A percentile compares a stretch with the other conserved stretches of the same genome.
These are phyloP conservation scores for Boeremia exigua DNA, from an alignment of 2,329 filamentous ascomycete genomes.

Conservation along the genomic window DNA sequence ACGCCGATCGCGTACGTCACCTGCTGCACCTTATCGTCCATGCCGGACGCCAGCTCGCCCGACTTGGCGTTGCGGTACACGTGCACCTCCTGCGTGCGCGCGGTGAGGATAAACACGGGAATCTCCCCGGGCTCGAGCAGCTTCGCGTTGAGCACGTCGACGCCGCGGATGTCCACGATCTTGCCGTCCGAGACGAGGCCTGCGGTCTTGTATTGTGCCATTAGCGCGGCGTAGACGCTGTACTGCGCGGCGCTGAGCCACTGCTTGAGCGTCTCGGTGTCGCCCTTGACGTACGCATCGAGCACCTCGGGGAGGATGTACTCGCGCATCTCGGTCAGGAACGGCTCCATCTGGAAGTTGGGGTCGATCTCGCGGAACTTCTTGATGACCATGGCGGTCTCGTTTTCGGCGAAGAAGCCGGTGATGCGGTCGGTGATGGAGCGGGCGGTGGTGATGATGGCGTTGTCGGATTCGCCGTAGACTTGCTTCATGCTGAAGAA, in stretches of 20 bases:
- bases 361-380: conserved; percentile 97
- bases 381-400: conserved; percentile 97
- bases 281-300: conserved; percentile 97
- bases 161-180: conserved; percentile 92
- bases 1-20: conserved; percentile 98
- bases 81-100: conserved; percentile 95
- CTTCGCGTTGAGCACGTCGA: conserved; percentile 82
- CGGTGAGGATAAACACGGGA: conserved; percentile 96
- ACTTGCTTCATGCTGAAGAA: conserved; percentile 84
- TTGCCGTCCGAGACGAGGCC: conserved; percentile 94
- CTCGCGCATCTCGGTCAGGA: conserved; percentile 92
- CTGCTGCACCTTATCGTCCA: conserved; percentile 98
- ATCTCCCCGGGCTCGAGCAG: conserved; percentile 86
- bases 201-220: conserved; percentile 92
- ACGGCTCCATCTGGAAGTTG: conserved; percentile 91
- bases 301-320: conserved; percentile 97
- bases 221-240: conserved; percentile 94
- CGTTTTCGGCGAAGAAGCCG: conserved; percentile 98
- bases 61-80: conserved; percentile 94
- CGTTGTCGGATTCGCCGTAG: conserved; percentile 97
- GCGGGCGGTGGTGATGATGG: conserved; percentile 87
- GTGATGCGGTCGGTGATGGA: conserved; percentile 92
- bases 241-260: conserved; percentile 98
- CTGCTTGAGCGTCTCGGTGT: conserved; percentile 85
- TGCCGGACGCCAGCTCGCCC: conserved; percentile 87